These are phyloP conservation scores for Mrakiaceae sp. DNA, from an alignment of 1,284 basidiomycete genomes.

Conservation along the genomic window DNA sequence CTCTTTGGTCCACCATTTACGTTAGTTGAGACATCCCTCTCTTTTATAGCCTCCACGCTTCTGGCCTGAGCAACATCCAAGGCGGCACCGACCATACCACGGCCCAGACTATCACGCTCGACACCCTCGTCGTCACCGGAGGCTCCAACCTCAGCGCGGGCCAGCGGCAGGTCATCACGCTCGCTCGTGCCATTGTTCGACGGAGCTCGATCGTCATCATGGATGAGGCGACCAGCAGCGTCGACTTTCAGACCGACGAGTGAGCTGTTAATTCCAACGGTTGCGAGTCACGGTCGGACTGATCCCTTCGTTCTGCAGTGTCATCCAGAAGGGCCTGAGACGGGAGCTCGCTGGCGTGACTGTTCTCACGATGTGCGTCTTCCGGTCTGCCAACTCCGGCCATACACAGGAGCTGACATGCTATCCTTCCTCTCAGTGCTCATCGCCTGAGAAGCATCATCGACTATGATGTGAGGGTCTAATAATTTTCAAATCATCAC, in stretches of 20 bases:
- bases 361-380: background rate
- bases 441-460: background rate
- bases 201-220: slow-evolving; percentile 42
- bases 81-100: background rate
- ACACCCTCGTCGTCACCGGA: background rate
- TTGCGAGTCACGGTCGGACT: too few relatives aligned
- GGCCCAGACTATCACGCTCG: background rate
- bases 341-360: background rate
- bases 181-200: slow-evolving; percentile 44
- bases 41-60: background rate
- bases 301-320: background rate
- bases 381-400: background rate
- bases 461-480: background rate
- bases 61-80: background rate
- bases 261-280: background rate
- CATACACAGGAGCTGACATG: background rate
- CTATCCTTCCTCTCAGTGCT: background rate
- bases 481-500: background rate
- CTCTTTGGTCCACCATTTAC: background rate
- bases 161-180: slow-evolving; percentile 27
- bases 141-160: background rate
- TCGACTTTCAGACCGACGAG: slow-evolving; percentile 1
- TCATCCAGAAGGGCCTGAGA: background rate
- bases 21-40: background rate
- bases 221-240: slow-evolving; percentile 35